Evolutionary conservation across 2,329 filamentous ascomycete species (phyloP), one percentile per base, ranked within the genome.

Genomic region (Ophiocordyceps camponoti-rufipedis): DNA sequence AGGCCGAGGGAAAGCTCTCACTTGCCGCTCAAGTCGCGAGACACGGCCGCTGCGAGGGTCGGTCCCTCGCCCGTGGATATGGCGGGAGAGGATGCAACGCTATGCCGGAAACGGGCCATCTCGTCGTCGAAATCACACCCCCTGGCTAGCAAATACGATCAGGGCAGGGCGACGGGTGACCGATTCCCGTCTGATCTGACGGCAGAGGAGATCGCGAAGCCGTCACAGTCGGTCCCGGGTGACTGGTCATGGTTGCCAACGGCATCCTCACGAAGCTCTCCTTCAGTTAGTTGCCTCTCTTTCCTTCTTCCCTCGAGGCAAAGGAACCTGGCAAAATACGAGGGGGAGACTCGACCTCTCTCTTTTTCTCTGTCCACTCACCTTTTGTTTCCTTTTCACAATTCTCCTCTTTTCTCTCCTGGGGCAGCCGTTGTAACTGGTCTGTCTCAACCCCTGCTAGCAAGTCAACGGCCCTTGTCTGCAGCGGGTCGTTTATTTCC

Each of bases 141-240:
- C 33, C 33, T 14, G 12, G n/a, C 40, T 41, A 13, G 19, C 41
- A 42, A 43, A n/a, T 28, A 35, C 29, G 31, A 44, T 28, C 11
- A 13, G 6, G 28, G 19, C 14, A 28, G 23, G 39, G 42, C 12
- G 28, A 39, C 16, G 10, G 16, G 18, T 49, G 48, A 46, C 32
- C 48, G 46, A 49, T 49, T 28, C 7, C 41, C 48, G 29, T 40
- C 40, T 40, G 46, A 46, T 49, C 44, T 44, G 46, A 48, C 46
- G 38, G 48, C n/a, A n/a, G 23, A 31, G 16, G 38, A 31, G 46
- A 49, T 49, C 48, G 44, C 23, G 14, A 10, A 13, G n/a, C 44
- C 28, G n/a, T 48, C 44, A 46, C 38, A 44, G 47, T n/a, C 16
- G 35, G 35, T 18, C 14, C 35, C 16, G 35, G 35, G 18, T 39